A percentile compares a stretch with the other conserved stretches of the same genome.
These are phyloP conservation scores for Pyrenopolyporus hunteri DNA, from an alignment of 495 filamentous ascomycete genomes.

Conservation along the genomic window DNA sequence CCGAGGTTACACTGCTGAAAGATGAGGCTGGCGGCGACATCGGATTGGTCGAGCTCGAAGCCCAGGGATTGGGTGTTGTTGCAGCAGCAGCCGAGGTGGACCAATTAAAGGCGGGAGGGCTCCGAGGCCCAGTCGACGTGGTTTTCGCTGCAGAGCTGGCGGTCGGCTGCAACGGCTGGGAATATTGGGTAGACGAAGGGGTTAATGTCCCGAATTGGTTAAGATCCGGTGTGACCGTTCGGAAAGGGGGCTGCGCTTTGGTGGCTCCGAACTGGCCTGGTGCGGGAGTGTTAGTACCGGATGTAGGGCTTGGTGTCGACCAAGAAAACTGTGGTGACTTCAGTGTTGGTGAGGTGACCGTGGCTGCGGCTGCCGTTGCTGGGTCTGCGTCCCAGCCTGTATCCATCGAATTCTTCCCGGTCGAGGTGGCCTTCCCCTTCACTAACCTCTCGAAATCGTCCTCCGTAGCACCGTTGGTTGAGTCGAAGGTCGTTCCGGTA, in stretches of 20 bases:
- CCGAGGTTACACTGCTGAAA: constrained; percentile 28
- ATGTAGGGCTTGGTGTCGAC: constrained; percentile 58
- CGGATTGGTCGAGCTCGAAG: constrained; percentile 34
- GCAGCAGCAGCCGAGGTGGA: constrained; percentile 34
- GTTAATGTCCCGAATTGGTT: constrained; percentile 53
- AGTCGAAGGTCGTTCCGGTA: constrained; percentile 54
- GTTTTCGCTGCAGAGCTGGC: background rate
- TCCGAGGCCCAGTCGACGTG: constrained; percentile 13
- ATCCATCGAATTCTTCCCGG: constrained; percentile 46
- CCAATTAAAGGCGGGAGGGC: constrained; percentile 44
- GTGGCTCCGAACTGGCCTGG: constrained; percentile 43
- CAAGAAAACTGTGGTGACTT: constrained; percentile 62
- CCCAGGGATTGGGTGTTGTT: constrained; percentile 44
- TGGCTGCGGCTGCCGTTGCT: constrained; percentile 39
- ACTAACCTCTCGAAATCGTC: constrained; percentile 87
- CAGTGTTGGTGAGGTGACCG: constrained; percentile 32
- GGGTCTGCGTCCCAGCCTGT: constrained; percentile 50
- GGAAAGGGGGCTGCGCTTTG: constrained; percentile 52
- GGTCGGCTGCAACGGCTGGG: constrained; percentile 56
- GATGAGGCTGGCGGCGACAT: constrained; percentile 26
- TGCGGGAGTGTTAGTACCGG: constrained; percentile 28
- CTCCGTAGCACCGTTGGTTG: constrained; percentile 59
- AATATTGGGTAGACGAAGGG: constrained; percentile 60
- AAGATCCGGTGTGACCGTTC: constrained; percentile 64
- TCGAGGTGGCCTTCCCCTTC: constrained; percentile 60